Base-by-base conservation (phyloP, 345 rosid genomes). In the Fremontodendron californicum region DNA sequence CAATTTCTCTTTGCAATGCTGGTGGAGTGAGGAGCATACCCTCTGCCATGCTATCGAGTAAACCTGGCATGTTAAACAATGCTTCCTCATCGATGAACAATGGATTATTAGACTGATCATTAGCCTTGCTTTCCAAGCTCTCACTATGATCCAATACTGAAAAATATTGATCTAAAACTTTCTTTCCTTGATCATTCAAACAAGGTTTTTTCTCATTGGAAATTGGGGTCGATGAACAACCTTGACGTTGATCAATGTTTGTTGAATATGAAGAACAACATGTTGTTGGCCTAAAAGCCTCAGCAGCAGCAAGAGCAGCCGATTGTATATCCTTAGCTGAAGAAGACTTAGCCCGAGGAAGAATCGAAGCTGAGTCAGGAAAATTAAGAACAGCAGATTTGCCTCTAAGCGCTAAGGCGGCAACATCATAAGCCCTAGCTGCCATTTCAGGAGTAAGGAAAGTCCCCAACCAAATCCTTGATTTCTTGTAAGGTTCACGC, bases 341-440 rank as follows among this genome's bases (percentile, higher is more conserved):
- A 58, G 42, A 55, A 2, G 78, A 74, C 52, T 58, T 67, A 0
- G 78, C 75, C 39, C 23, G 62, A 7, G 75, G 78, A 43, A 73
- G 74, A 29, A n/a, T 46, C 3, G 3, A 23, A 37, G 71, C 46
- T 0, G 82, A 75, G 52, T 78, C 79, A 1, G 76, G 62, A 6
- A 78, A 82, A 29, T 82, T 82, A 0, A 82, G 52, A 4, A 10
- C 4, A 18, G 84, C 84, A 4, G 37, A 62, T 3, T 76, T 58
- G 3, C 84, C 84, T 18, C 73, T 55, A 4, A 82, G 74, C 0
- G 82, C 79, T 0, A 78, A 33, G 16, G 82, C 84, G 6, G 84
- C 84, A 40, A 78, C 79, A 21, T 82, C 84, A n/a, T 82, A 69
- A 18, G 84, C 84, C 79, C 82, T 52, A 62, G 81, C 84, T 2